Evolutionary conservation across 768 basidiomycete species (phyloP), one percentile per base, ranked within the genome.

Genomic region (Pisolithus sp.): DNA sequence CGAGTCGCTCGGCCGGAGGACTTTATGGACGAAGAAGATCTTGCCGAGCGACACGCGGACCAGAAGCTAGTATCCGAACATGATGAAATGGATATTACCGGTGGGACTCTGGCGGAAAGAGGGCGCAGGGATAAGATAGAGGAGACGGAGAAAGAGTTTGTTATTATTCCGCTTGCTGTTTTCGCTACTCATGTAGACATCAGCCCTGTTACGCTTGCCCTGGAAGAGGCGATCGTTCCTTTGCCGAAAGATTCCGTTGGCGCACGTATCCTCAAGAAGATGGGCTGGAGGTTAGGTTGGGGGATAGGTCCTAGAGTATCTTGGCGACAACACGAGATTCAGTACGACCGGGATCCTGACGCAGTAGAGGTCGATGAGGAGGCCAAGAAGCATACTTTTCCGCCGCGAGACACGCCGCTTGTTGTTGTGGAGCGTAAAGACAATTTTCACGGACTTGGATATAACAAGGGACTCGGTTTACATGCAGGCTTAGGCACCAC

Each of bases 21-120:
- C 64, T 98, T 91, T 64, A 98, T 99, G 96, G 96, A 99, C 70
- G 96, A 97, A 40, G 96, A 99, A 69, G 96, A 98, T 66, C 73
- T 97, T 15, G 83, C 88, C 42, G 91, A 91, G 55, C 67, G 88
- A 53, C 80, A 77, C 31, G 90, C 93, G 38, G 81, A 79, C 57
- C 76, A 84, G 58, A 81, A 78, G 18, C 66, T 96, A 8, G 80
- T 93, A 4, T 86, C 89, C 61, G 87, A 85, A 36, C 83, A 85
- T 12, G 88, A 94, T 34, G 79, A 88, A 57, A 86, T 85, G 77
- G 82, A 86, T 57, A 69, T 84, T 41, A 65, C 80, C 0, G 81
- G 77, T n/a, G 78, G 77, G 0, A 80, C 80, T 2, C 73, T 77
- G 57, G 70, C 72, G 0, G 83, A 80, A 55, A 62, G 68, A 37